A percentile compares a stretch with the other conserved stretches of the same genome.
These are phyloP conservation scores for Phytophthora quininea DNA, from an alignment of 352 stramenopile species.

Conservation along the genomic window DNA sequence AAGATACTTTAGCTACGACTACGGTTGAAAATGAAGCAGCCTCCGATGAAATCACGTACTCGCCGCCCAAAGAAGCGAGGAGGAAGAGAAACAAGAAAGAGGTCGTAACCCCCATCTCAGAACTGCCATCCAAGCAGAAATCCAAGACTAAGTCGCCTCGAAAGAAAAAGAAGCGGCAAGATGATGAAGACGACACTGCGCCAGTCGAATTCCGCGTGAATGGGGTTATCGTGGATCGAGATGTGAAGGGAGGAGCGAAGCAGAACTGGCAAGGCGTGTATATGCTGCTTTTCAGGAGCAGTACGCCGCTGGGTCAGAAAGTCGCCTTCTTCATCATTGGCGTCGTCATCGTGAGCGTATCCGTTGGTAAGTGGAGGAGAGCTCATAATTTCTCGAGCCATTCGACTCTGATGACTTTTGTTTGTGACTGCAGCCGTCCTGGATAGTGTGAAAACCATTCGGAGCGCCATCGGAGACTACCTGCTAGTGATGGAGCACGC, in stretches of 20 bases:
- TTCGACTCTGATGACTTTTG: neutral
- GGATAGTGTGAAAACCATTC: slow-evolving; percentile 73
- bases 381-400: neutral
- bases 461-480: slow-evolving; percentile 67
- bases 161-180: slow-evolving; percentile 36
- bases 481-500: slow-evolving; percentile 73
- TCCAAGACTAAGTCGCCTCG: slow-evolving; percentile 26
- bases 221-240: slow-evolving; percentile 70
- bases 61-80: slow-evolving; percentile 3
- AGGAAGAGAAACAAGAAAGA: neutral
- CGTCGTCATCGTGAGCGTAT: slow-evolving; percentile 74
- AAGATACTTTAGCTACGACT: slow-evolving; percentile 5
- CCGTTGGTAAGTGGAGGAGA: slow-evolving; percentile 41
- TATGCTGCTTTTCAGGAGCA: slow-evolving; percentile 76
- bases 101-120: slow-evolving; percentile 26
- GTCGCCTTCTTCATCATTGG: slow-evolving; percentile 73
- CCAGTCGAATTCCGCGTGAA: slow-evolving; percentile 64
- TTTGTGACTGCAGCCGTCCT: slow-evolving; percentile 49
- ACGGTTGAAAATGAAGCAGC: slow-evolving; percentile 9
- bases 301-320: slow-evolving; percentile 66
- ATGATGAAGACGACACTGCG: slow-evolving; percentile 27
- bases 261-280: slow-evolving; percentile 73
- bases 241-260: slow-evolving; percentile 67
- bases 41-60: neutral
- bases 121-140: slow-evolving; percentile 31